Base-by-base conservation (phyloP, 768 basidiomycete genomes). In the Rhodotorula taiwanensis region DNA sequence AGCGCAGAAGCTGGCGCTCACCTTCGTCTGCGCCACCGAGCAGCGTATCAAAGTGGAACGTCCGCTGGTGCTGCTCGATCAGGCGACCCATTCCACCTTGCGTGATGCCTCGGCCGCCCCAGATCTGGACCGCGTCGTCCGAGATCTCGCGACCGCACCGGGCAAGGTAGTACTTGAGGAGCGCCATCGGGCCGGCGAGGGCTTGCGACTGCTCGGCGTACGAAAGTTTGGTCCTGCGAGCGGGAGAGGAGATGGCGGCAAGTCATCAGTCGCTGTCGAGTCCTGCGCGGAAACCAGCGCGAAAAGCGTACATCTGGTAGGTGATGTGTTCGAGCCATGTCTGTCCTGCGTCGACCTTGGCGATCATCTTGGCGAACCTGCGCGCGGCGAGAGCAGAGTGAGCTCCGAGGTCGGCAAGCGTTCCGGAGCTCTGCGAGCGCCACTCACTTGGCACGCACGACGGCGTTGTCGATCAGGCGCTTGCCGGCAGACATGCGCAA, bases 291-390 rank as follows among this genome's bases (percentile, higher is more conserved):
- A n/a, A n/a, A n/a, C n/a, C n/a, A n/a, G 27, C 54, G 31, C 34
- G 49, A 41, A 28, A 34, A 21, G 48, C 45, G 7, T 14, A 52
- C 63, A 65, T 65, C 28, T 92, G 89, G 74, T 84, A 86, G 0
- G 89, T 92, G 56, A 93, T 76, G 60, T 82, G 86, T 77, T 93
- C 90, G 23, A 92, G 77, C 89, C 88, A 92, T n/a, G 79, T 81
- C 72, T 92, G 91, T 15, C 82, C 82, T 31, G 84, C 82, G 74
- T 93, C 90, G 34, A 85, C 80, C 42, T 88, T 84, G 34, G 88
- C 81, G 58, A 95, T 91, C 89, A 98, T 98, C 10, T 73, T 79
- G 5, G 91, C 91, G 51, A 98, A 76, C 48, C 74, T 76, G 53
- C 18, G 39, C 13, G 39, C 1, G 6, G 31, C 20, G 23, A n/a